Conservation (phyloP, 2,329 filamentous ascomycete species). For the Colletotrichum sp. region DNA sequence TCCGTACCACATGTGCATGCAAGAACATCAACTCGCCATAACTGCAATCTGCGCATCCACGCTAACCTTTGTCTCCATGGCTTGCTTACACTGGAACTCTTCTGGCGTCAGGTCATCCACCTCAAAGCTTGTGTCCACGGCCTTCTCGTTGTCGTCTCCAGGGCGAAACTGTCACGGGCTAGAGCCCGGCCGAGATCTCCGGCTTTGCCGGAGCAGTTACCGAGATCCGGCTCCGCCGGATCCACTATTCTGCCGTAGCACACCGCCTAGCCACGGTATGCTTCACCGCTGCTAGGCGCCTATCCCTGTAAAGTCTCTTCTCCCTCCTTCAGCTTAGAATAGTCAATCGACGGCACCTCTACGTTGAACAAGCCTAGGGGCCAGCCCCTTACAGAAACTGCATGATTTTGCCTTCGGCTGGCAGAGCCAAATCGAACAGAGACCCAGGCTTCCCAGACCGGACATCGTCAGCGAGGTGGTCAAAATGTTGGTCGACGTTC, state of each 20-base stretch:
- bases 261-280: no score
- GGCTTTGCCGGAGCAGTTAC: no score
- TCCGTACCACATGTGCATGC: neutral
- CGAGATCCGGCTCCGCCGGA: no score
- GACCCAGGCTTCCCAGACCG: neutral
- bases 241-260: no score
- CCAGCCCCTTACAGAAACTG: no score
- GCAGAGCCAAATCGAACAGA: neutral
- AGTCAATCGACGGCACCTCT: no score
- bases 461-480: neutral
- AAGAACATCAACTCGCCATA: neutral
- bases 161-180: neutral
- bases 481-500: neutral
- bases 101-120: neutral
- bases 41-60: neutral
- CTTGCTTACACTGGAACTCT: neutral
- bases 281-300: no score
- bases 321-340: no score
- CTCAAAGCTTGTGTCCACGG: neutral
- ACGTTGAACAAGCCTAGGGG: no score
- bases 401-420: neutral
- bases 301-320: no score
- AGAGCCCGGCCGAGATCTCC: no score
- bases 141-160: neutral
- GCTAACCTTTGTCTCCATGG: neutral